Conservation (phyloP, 2,329 filamentous ascomycete species). For the Aureobasidium sp. region DNA sequence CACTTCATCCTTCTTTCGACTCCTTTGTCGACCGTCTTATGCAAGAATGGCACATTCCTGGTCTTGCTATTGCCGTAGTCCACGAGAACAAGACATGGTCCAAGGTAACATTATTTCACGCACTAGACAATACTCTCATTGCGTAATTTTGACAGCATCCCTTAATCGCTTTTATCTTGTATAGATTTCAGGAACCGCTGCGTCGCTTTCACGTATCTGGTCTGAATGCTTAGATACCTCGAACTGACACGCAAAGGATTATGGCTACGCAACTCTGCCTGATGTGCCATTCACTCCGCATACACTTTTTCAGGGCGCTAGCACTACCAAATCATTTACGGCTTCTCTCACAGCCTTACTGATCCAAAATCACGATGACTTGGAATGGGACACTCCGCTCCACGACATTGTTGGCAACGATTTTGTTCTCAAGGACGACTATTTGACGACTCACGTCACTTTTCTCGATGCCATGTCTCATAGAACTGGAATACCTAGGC, state of each 20-base stretch:
- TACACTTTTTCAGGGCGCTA: conserved; percentile 25
- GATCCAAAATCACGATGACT: conserved; percentile 24
- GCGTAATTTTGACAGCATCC: not conserved
- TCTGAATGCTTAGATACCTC: not conserved
- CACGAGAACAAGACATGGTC: conserved; percentile 18
- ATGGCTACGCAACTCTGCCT: conserved; percentile 20
- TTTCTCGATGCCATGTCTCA: conserved; percentile 32
- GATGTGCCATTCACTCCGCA: conserved; percentile 21
- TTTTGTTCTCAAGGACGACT: conserved; percentile 30
- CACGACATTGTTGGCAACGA: conserved; percentile 29
- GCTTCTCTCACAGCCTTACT: conserved; percentile 23
- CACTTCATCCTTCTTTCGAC: conserved; percentile 16
- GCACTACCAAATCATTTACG: conserved; percentile 29
- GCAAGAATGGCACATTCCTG: conserved; percentile 20
- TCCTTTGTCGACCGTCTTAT: conserved; percentile 17
- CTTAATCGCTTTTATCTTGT: not conserved
- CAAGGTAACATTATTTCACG: conserved; percentile 16
- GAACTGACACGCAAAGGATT: conserved; percentile 17
- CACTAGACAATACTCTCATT: not conserved
- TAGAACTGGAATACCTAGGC: conserved; percentile 31
- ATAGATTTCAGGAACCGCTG: no score
- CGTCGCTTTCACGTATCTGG: not conserved
- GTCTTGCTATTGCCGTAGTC: conserved; percentile 20
- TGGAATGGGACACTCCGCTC: conserved; percentile 32
- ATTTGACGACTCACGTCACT: conserved; percentile 25